phyloP scores from a whole-genome alignment of 108 stramenopile species.

The Craspedostauros australis region DNA sequence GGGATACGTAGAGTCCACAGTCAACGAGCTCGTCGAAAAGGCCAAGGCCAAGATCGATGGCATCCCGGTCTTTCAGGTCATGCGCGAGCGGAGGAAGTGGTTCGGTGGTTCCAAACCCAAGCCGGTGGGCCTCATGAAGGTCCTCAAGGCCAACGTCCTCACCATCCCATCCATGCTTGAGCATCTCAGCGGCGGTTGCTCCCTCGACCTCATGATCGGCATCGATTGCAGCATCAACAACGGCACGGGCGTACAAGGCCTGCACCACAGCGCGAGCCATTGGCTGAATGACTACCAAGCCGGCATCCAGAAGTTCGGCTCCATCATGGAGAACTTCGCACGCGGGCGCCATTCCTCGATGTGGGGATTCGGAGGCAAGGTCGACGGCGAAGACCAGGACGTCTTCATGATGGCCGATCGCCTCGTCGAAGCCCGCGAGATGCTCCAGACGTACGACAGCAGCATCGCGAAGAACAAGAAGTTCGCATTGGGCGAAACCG shows the following conservation, averaged over 20 bases:
- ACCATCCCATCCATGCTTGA: constrained; percentile 52
- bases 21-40: constrained; percentile 32
- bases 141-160: constrained; percentile 30
- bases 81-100: constrained; percentile 29
- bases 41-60: constrained; percentile 17
- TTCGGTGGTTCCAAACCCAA: constrained; percentile 36
- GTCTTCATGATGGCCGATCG: constrained; percentile 18
- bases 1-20: constrained; percentile 55
- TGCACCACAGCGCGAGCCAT: constrained; percentile 38
- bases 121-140: constrained; percentile 36
- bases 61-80: constrained; percentile 38
- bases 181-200: constrained; percentile 47
- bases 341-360: constrained; percentile 57
- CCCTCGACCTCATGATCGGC: constrained; percentile 67
- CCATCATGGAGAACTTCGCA: constrained; percentile 54
- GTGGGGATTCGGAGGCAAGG: constrained; percentile 88
- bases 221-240: constrained; percentile 70
- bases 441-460: constrained; percentile 62
- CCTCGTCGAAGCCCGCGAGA: constrained; percentile 41
- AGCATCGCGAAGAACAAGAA: constrained; percentile 36
- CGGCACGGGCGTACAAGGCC: constrained; percentile 39
- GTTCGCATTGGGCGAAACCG: constrained; percentile 62
- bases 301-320: constrained; percentile 66
- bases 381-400: constrained; percentile 39
- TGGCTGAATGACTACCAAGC: constrained; percentile 70